Evolutionary conservation across 176 grass and related monocot species (phyloP), one percentile per base, ranked within the genome.

Genomic region (Musa troglodytarum): DNA sequence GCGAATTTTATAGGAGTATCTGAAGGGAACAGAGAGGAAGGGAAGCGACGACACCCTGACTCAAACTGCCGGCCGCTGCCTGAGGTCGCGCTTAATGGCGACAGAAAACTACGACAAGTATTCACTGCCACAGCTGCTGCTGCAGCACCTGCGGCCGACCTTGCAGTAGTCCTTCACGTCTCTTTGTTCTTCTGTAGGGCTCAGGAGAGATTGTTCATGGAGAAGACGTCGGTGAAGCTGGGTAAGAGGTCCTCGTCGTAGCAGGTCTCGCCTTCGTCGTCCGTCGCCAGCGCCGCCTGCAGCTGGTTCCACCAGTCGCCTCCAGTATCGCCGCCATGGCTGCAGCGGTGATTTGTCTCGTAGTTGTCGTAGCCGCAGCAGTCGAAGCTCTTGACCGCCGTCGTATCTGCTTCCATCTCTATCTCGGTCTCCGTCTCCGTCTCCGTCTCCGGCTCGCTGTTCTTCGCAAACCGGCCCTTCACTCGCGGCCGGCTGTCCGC

Each of bases 401-500:
- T 49, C 1, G 79, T 68, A 8, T 80, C 85, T 16, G 17, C 17
- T 1, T 70, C 49, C 16, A 25, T 21, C 22, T 65, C 63, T 0
- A 25, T 63, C 16, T 86, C 88, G 0, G 74, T 71, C 53, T 65
- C 63, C 0, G 28, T 63, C 16, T 65, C 63, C 0, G 28, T 63
- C 16, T 86, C 88, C 1, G 74, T 71, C 52, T 98, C 88, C 1
- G 25, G 66, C 49, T 96, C 93, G 0, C 29, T 20, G 71, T 92
- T 99, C 83, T 83, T 85, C 0, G 83, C 88, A 15, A 99, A 99
- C 13, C 96, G 86, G 22, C 96, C 91, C 91, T 82, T 86, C 65
- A 95, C 91, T 74, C 96, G 80, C 5, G 86, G 88, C 70, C 96
- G 80, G 80, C 88, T 92, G 22, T 99, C 96, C 0, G 96, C 96